Evolutionary conservation across 768 basidiomycete species (phyloP), one percentile per base, ranked within the genome.

Genomic region (Rhizopogon vinicolor): DNA sequence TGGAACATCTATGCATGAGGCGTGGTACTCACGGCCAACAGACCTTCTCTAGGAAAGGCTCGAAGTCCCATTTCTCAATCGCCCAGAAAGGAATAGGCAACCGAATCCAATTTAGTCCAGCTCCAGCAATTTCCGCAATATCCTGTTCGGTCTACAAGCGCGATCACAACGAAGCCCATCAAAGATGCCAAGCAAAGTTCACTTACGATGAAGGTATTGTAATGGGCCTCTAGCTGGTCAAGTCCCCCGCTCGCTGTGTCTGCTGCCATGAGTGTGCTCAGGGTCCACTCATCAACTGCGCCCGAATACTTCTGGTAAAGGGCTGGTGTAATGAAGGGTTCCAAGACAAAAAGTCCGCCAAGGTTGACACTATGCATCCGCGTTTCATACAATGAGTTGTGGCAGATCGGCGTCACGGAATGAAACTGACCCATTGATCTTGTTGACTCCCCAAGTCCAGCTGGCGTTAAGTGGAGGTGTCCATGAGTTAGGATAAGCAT

Each of bases 31-130:
- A 85, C 78, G 80, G 83, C 93, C 93, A 94, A 29, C 83, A 83
- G 13, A 86, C 84, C 57, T 79, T 76, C 5, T 80, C 80, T 12
- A 93, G 71, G 71, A 86, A 94, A 6, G 93, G 91, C 67, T 94
- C 92, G 28, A 80, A 81, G 22, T 74, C 70, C 76, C 83, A 84
- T 12, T 81, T 85, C 59, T 91, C 87, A 61, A 94, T 85, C 7
- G 88, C 88, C 93, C 93, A 96, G 72, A 83, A 94, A 2, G 87
- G 83, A 42, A 94, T 78, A 1, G 91, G 89, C 43, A 94, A 71
- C 2, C 91, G 81, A 44, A 95, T 71, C 79, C 86, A 94, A 72
- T 91, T 93, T 48, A 94, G 72, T 3, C 93, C 93, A 29, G 91
- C 92, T 41, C 83, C 88, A 44, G 93, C 91, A 57, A 97, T 95